Percentiles rank a stretch among this genome's conserved stretches.
Conservation (phyloP, 1,284 basidiomycete genomes). For the Melampsora americana region DNA sequence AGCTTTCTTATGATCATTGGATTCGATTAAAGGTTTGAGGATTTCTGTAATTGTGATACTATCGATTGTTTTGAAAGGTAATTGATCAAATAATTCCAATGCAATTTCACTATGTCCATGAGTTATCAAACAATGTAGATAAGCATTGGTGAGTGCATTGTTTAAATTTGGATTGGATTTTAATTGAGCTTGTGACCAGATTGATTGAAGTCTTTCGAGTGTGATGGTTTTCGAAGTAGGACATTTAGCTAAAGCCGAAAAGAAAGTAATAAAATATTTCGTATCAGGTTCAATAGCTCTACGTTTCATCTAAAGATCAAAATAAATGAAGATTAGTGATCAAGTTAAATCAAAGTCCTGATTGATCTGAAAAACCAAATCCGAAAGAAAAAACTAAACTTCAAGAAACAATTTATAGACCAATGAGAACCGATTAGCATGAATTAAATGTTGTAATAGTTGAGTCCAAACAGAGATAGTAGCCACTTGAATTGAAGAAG, state of each 20-base stretch:
- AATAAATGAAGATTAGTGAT: slow-evolving; percentile 22
- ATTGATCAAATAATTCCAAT: slow-evolving; percentile 12
- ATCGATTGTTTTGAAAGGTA: slow-evolving; percentile 23
- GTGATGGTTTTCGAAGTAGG: slow-evolving; percentile 6
- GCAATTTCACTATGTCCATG: slow-evolving; percentile 1
- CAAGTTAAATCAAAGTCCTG: not conserved
- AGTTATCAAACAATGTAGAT: slow-evolving; percentile 4
- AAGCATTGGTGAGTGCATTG: slow-evolving; percentile 14
- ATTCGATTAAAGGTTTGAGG: not conserved
- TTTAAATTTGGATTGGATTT: not conserved
- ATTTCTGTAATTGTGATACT: slow-evolving; percentile 17
- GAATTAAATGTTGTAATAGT: slow-evolving; percentile 45
- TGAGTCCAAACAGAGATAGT: slow-evolving; percentile 50
- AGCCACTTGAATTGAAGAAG: slow-evolving; percentile 44
- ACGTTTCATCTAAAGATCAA: slow-evolving; percentile 49
- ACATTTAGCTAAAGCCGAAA: slow-evolving; percentile 21
- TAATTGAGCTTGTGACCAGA: slow-evolving; percentile 16
- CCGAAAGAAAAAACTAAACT: not conserved
- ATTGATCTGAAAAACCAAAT: too few relatives aligned
- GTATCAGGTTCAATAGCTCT: slow-evolving; percentile 45
- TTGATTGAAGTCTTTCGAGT: slow-evolving; percentile 3
- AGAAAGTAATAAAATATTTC: slow-evolving; percentile 46
- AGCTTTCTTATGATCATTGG: not conserved
- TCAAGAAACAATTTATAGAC: slow-evolving; percentile 35
- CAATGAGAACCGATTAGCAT: not conserved